Percentiles rank a stretch among this genome's conserved stretches.
These are phyloP conservation scores for Brassica rapa DNA, from an alignment of 345 rosid genomes.

Conservation along the genomic window DNA sequence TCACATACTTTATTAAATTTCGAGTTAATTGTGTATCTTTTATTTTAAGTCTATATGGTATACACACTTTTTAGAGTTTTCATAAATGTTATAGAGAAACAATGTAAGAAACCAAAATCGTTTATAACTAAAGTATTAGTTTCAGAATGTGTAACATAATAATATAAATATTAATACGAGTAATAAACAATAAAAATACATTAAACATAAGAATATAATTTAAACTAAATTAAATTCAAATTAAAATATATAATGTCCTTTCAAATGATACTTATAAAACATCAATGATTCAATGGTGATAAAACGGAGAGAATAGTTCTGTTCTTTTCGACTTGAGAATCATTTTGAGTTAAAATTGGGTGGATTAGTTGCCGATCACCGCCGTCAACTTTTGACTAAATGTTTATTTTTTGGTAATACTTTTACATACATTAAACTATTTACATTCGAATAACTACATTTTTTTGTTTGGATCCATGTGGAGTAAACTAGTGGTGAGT, in stretches of 20 bases:
- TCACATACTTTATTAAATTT: too few relatives aligned
- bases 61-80: not conserved
- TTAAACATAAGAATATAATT: not conserved
- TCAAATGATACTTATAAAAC: not conserved
- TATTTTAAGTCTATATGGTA: too few relatives aligned
- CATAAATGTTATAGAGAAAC: not conserved
- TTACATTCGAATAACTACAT: conserved; percentile 16
- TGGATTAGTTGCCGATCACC: conserved; percentile 35
- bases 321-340: conserved; percentile 16
- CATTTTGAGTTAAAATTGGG: conserved; percentile 30
- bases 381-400: conserved; percentile 43
- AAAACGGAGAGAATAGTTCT: not conserved
- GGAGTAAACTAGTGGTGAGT: conserved; percentile 27
- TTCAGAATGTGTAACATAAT: not conserved
- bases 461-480: conserved; percentile 22
- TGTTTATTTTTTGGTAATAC: conserved; percentile 12
- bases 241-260: not conserved
- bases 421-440: conserved; percentile 16
- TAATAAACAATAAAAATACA: not conserved
- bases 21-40: too few relatives aligned
- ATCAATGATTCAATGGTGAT: not conserved
- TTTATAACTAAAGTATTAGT: not conserved
- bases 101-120: not conserved
- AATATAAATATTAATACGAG: too few relatives aligned
- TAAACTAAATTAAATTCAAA: not conserved